Conservation (phyloP, 176 grass and related monocot genomes). For the Eleusine coracana region DNA sequence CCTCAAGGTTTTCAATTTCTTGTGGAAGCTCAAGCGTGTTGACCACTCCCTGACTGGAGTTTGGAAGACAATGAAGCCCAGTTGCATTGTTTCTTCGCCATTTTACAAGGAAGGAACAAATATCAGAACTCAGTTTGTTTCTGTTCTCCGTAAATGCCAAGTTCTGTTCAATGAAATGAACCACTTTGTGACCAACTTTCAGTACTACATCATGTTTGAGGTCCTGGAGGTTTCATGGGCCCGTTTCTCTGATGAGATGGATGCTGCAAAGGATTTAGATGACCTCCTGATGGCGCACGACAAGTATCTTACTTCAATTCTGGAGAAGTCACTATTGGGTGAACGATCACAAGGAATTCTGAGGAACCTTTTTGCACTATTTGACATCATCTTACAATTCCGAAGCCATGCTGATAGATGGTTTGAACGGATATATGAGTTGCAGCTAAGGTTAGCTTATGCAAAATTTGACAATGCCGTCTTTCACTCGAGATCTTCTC, state of each 20-base stretch:
- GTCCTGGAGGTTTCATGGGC: conserved; percentile 95
- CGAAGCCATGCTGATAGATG: conserved; percentile 83
- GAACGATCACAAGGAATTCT: conserved; percentile 71
- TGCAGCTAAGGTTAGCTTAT: conserved; percentile 74
- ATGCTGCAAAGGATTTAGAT: conserved; percentile 87
- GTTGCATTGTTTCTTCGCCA: conserved; percentile 84
- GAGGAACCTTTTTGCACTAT: conserved; percentile 74
- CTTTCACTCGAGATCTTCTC: conserved; percentile 14
- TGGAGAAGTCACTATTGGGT: conserved; percentile 86
- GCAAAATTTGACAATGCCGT: conserved; percentile 28
- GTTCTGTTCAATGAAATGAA: conserved; percentile 97
- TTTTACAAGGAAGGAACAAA: conserved; percentile 77
- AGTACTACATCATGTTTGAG: conserved; percentile 99
- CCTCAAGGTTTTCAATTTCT: conserved; percentile 90
- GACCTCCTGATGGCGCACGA: conserved; percentile 84
- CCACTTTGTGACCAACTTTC: conserved; percentile 94
- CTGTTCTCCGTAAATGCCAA: conserved; percentile 90
- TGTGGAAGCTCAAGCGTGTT: conserved; percentile 91
- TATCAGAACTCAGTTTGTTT: conserved; percentile 64
- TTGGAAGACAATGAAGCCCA: conserved; percentile 97
- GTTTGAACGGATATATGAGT: conserved; percentile 89
- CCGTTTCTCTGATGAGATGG: conserved; percentile 92
- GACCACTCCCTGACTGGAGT: conserved; percentile 83
- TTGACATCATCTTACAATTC: conserved; percentile 88
- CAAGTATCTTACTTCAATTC: conserved; percentile 84